Percentiles rank a stretch among this genome's conserved stretches.
Conservation (phyloP, 208 protist species). For the Trypanosomatidae sp. region DNA sequence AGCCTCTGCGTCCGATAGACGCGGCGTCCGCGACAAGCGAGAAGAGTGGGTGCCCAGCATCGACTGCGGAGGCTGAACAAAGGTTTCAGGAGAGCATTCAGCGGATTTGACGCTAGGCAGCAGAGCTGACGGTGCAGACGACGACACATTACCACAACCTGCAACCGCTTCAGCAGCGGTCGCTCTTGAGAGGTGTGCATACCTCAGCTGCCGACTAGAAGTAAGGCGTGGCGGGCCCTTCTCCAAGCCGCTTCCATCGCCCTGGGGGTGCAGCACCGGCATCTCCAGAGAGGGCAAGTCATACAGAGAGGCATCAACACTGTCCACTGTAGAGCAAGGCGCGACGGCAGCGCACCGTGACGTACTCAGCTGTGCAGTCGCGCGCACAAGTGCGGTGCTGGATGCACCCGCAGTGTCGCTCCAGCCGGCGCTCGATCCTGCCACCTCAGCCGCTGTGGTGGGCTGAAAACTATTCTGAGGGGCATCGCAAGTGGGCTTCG, state of each 20-base stretch:
- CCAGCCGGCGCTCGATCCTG: too few species aligned
- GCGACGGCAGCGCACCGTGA: background rate
- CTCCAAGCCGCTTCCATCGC: background rate
- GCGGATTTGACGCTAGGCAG: background rate
- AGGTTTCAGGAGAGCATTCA: background rate
- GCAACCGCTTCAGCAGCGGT: background rate
- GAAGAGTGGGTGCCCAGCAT: too few species aligned
- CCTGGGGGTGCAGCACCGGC: constrained; percentile 1
- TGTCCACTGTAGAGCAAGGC: background rate
- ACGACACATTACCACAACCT: background rate
- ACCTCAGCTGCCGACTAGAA: background rate
- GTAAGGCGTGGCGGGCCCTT: background rate
- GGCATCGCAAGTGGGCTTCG: background rate
- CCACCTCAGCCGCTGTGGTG: background rate
- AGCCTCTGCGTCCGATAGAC: background rate
- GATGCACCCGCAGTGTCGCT: background rate
- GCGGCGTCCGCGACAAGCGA: background rate
- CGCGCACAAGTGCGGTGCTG: background rate
- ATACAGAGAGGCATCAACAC: background rate
- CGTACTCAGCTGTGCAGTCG: background rate
- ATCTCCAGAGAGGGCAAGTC: constrained; percentile 6
- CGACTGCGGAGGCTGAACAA: too few species aligned
- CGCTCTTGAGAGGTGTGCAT: background rate
- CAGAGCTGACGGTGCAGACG: background rate
- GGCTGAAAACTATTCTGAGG: background rate